Evolutionary conservation across 345 rosid species (phyloP).

Genomic region (Mercurialis annua): DNA sequence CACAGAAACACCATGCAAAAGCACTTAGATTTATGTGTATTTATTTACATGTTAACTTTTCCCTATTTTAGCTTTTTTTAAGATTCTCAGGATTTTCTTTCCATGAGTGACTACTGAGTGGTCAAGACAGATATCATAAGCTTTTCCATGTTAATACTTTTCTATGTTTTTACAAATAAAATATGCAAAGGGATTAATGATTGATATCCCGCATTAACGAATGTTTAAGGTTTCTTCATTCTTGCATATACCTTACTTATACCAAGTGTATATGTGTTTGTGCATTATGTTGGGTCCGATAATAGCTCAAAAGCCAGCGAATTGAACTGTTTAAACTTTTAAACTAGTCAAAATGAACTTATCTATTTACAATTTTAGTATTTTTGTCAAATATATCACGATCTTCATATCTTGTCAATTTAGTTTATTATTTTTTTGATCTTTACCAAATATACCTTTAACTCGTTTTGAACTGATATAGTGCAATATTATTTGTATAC

Average conservation of each 20-base stretch:
- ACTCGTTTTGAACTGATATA: too few relatives aligned
- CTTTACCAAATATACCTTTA: too few relatives aligned
- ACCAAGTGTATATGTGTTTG: not conserved
- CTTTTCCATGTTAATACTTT: slow-evolving; percentile 24
- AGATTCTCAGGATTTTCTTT: slow-evolving; percentile 40
- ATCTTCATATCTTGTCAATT: too few relatives aligned
- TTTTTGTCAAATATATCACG: too few relatives aligned
- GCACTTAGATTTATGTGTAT: slow-evolving; percentile 4
- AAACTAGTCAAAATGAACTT: too few relatives aligned
- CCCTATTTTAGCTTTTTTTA: slow-evolving; percentile 18
- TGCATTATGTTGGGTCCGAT: too few relatives aligned
- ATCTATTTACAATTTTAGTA: slow-evolving; percentile 10
- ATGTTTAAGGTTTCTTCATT: slow-evolving; percentile 42
- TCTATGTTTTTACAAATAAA: slow-evolving; percentile 15
- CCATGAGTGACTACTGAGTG: slow-evolving; percentile 28
- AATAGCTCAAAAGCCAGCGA: too few relatives aligned
- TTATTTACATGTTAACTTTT: slow-evolving; percentile 18
- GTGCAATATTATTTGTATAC: too few relatives aligned
- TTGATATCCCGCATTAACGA: slow-evolving; percentile 21
- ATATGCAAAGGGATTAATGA: slow-evolving; percentile 17
- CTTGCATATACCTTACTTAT: slow-evolving; percentile 14
- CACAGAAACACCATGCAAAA: slow-evolving; percentile 8
- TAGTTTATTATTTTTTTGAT: too few relatives aligned
- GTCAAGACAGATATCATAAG: slow-evolving; percentile 17
- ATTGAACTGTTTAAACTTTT: too few relatives aligned